phyloP scores from a whole-genome alignment of 768 basidiomycete species.

The Mrakia blollopis region DNA sequence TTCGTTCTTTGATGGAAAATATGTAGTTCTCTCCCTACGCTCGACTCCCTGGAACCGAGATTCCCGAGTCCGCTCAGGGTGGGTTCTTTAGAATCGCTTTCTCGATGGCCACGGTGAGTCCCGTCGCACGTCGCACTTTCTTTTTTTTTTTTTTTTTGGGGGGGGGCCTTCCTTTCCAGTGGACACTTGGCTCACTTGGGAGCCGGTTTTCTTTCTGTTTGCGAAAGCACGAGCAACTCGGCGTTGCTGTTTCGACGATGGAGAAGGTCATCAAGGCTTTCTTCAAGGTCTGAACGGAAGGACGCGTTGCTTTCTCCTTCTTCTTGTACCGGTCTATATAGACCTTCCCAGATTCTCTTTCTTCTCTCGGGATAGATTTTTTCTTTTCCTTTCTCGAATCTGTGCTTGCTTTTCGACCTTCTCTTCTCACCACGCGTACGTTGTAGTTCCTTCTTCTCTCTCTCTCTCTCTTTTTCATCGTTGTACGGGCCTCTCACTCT shows the following conservation, averaged over 20 bases:
- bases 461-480: too few species aligned
- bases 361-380: too few species aligned
- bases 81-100: constrained; percentile 9
- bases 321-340: too few species aligned
- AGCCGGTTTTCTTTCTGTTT: too few species aligned
- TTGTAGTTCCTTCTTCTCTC: too few species aligned
- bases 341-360: too few species aligned
- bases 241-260: background rate
- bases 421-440: too few species aligned
- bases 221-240: constrained; percentile 3
- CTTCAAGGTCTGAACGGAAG: background rate
- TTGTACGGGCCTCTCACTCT: too few species aligned
- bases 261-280: background rate
- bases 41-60: background rate
- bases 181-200: background rate
- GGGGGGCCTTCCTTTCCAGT: background rate
- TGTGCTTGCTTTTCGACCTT: too few species aligned
- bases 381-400: too few species aligned
- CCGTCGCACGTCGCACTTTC: background rate
- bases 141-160: background rate
- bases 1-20: background rate
- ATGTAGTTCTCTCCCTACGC: constrained; percentile 9
- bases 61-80: background rate
- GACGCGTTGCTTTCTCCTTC: too few species aligned
- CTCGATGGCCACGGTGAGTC: background rate